Evolutionary conservation across 352 stramenopile species (phyloP).

Genomic region (Pythium myriotylum): DNA sequence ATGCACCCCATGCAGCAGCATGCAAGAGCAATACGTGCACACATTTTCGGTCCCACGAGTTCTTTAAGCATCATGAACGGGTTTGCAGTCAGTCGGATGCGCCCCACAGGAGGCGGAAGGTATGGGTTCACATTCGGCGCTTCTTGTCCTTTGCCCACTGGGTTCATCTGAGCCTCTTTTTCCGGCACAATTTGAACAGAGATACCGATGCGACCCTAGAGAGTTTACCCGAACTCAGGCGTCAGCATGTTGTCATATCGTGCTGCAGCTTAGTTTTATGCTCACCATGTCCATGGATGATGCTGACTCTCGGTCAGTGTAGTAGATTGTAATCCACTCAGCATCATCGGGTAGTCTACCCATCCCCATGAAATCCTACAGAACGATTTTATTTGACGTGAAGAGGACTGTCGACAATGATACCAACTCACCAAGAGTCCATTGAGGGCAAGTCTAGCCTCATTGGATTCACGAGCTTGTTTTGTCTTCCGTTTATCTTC

Average conservation of each 20-base stretch:
- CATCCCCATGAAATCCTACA: conserved; percentile 71
- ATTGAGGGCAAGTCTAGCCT: conserved; percentile 49
- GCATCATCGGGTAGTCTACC: conserved; percentile 74
- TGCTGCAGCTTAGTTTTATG: not conserved
- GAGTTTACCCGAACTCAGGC: not conserved
- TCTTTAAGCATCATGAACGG: conserved; percentile 82
- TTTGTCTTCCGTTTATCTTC: conserved; percentile 49
- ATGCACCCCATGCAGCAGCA: conserved; percentile 64
- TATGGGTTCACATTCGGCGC: conserved; percentile 92
- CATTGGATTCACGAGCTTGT: conserved; percentile 55
- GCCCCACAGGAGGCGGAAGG: conserved; percentile 82
- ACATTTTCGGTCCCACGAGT: conserved; percentile 67
- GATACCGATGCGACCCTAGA: conserved; percentile 55
- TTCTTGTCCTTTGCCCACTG: conserved; percentile 77
- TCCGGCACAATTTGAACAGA: conserved; percentile 85
- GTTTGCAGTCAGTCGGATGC: conserved; percentile 83
- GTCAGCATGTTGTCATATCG: not conserved
- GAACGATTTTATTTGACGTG: not conserved
- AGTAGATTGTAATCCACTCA: conserved; percentile 78
- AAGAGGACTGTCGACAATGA: not conserved
- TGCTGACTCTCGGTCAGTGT: conserved; percentile 68
- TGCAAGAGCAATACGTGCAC: conserved; percentile 43
- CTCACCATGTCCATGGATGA: conserved; percentile 72
- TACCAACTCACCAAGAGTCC: conserved; percentile 44
- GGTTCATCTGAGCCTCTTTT: conserved; percentile 70